These are phyloP conservation scores for Coemansia sp. DNA, from an alignment of 192 early-diverging fungal species.

Conservation along the genomic window DNA sequence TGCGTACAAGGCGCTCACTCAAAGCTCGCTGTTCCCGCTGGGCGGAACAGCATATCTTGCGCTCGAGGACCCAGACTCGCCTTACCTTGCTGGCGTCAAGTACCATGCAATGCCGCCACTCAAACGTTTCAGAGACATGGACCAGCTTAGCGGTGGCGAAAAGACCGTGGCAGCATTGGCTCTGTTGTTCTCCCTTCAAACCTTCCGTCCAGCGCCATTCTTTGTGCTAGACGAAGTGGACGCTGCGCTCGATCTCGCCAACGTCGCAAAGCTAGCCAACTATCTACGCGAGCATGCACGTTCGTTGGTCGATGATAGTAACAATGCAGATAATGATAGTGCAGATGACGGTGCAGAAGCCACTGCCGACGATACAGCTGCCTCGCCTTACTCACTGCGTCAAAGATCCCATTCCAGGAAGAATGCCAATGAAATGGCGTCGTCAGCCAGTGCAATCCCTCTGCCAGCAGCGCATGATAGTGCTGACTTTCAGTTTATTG, in stretches of 20 bases:
- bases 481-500: slow-evolving; percentile 89
- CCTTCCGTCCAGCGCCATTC: slow-evolving; percentile 94
- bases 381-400: slow-evolving; percentile 35
- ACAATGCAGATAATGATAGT: slow-evolving; percentile 10
- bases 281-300: slow-evolving; percentile 79
- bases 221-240: slow-evolving; percentile 99
- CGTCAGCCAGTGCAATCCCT: not conserved
- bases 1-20: slow-evolving; percentile 95
- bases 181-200: slow-evolving; percentile 94
- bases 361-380: not conserved
- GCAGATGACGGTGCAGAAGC: not conserved
- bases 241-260: slow-evolving; percentile 95
- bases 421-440: not conserved
- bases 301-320: slow-evolving; percentile 13
- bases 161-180: slow-evolving; percentile 98
- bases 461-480: not conserved
- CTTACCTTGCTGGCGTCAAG: slow-evolving; percentile 89
- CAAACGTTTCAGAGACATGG: slow-evolving; percentile 99
- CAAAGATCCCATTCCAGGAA: slow-evolving; percentile 32
- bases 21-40: slow-evolving; percentile 77
- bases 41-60: slow-evolving; percentile 95
- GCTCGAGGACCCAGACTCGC: slow-evolving; percentile 92
- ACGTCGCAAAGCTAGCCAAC: slow-evolving; percentile 88
- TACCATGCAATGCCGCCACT: slow-evolving; percentile 99
- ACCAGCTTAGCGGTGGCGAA: slow-evolving; percentile 97